phyloP scores from a whole-genome alignment of 1,284 basidiomycete species.

The Ganoderma meredithae region DNA sequence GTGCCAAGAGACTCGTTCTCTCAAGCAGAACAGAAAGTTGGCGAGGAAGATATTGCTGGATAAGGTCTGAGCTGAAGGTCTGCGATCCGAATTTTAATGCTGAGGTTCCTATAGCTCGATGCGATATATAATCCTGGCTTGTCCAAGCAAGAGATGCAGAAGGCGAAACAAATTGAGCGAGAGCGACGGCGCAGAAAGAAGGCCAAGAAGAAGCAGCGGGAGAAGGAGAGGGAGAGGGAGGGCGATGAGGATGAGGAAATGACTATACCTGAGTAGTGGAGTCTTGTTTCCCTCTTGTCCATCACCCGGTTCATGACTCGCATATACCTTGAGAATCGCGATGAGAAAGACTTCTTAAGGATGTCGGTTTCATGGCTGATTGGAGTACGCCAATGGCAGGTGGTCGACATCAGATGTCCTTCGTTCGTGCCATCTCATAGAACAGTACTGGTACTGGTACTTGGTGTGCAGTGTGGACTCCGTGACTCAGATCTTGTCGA shows the following conservation, averaged over 20 bases:
- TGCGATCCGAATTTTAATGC: background rate
- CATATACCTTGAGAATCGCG: too few relatives aligned
- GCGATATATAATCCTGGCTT: conserved; percentile 74
- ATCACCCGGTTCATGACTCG: too few relatives aligned
- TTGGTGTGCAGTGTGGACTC: background rate
- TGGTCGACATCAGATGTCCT: too few relatives aligned
- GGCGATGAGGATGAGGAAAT: conserved; percentile 10
- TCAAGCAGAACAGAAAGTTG: conserved; percentile 70
- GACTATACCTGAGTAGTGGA: background rate
- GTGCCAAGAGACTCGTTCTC: conserved; percentile 82
- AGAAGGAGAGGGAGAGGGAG: conserved; percentile 29
- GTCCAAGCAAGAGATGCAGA: conserved; percentile 70
- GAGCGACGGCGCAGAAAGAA: conserved; percentile 75
- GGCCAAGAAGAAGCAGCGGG: conserved; percentile 44
- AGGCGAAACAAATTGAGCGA: conserved; percentile 74
- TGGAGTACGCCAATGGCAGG: background rate
- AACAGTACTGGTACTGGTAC: too few relatives aligned
- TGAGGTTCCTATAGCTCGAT: conserved; percentile 61
- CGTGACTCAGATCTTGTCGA: too few relatives aligned
- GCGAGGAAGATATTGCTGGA: conserved; percentile 73
- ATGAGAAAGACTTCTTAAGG: background rate
- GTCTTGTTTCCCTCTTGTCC: too few relatives aligned
- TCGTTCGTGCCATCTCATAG: too few relatives aligned
- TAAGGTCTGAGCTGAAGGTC: conserved; percentile 59
- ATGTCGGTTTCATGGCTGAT: background rate